These are phyloP conservation scores for Vicia sativa DNA, from an alignment of 306 rosid species.

Conservation along the genomic window DNA sequence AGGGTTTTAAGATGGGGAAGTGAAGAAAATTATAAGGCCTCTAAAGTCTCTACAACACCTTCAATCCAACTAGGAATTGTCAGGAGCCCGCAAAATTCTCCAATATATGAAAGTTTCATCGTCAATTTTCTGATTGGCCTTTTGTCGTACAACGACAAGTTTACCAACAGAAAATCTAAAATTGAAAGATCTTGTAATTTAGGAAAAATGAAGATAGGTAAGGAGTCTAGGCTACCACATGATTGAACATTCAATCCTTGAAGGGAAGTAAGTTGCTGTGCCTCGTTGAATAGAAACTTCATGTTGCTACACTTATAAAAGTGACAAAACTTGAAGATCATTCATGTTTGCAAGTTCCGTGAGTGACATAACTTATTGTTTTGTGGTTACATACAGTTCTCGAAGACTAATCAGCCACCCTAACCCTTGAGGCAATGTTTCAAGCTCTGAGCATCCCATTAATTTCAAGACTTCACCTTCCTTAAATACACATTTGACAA, in stretches of 20 bases:
- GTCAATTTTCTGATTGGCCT: background rate
- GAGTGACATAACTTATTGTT: background rate
- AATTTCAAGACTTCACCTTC: slow-evolving; percentile 1
- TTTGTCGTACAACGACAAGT: background rate
- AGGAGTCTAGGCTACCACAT: background rate
- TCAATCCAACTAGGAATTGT: background rate
- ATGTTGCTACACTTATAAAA: slow-evolving; percentile 2
- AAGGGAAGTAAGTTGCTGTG: background rate
- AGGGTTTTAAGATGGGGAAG: background rate
- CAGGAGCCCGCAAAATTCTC: background rate
- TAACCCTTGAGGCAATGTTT: slow-evolving; percentile 28
- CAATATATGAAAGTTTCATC: background rate
- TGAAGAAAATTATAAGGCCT: background rate
- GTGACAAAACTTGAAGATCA: background rate
- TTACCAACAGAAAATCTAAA: background rate
- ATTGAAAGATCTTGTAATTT: background rate
- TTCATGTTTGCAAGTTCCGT: background rate
- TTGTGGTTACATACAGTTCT: slow-evolving; percentile 14
- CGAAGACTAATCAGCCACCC: slow-evolving; percentile 16
- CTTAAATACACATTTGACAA: slow-evolving; percentile 18
- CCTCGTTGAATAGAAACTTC: background rate
- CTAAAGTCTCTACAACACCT: background rate
- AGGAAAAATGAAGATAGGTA: background rate
- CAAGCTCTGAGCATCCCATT: background rate
- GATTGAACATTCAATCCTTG: background rate